These are phyloP conservation scores for Pseudogymnoascus sp. DNA, from an alignment of 2,329 filamentous ascomycete species.

Conservation along the genomic window DNA sequence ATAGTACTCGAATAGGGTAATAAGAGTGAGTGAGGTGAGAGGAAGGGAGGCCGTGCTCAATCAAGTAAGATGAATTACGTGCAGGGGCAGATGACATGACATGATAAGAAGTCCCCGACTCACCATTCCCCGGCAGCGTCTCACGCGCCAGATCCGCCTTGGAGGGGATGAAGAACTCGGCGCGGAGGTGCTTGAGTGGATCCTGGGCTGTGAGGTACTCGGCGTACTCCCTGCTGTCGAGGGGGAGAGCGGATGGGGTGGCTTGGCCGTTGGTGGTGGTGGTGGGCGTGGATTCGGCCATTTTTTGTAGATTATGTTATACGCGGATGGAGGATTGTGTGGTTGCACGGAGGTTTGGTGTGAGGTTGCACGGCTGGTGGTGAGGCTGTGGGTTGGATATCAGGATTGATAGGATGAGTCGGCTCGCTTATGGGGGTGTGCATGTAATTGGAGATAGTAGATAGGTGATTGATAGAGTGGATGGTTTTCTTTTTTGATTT, in stretches of 20 bases:
- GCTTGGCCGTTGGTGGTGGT: not conserved
- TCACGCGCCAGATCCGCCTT: slow-evolving; percentile 58
- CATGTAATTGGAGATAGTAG: not conserved
- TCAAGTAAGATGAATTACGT: not conserved
- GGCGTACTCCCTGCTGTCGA: slow-evolving; percentile 22
- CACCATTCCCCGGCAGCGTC: slow-evolving; percentile 13
- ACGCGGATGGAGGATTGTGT: not conserved
- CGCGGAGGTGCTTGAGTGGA: slow-evolving; percentile 50
- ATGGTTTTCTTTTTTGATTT: too few relatives aligned
- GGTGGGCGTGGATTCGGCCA: not conserved
- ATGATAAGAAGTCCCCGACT: not conserved
- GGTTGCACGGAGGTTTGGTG: too few relatives aligned
- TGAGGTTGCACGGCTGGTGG: too few relatives aligned
- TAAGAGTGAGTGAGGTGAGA: not conserved
- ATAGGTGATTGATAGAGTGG: not conserved
- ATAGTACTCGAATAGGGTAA: too few relatives aligned
- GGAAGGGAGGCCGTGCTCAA: not conserved
- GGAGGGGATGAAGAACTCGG: slow-evolving; percentile 71
- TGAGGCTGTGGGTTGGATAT: too few relatives aligned
- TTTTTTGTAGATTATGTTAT: not conserved
- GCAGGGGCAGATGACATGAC: not conserved
- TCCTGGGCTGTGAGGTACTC: slow-evolving; percentile 51
- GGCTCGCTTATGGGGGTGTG: not conserved
- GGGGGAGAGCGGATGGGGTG: not conserved
- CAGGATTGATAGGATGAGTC: not conserved